Conservation (phyloP, 2,329 filamentous ascomycete genomes). For the Rachicladosporium sp. region DNA sequence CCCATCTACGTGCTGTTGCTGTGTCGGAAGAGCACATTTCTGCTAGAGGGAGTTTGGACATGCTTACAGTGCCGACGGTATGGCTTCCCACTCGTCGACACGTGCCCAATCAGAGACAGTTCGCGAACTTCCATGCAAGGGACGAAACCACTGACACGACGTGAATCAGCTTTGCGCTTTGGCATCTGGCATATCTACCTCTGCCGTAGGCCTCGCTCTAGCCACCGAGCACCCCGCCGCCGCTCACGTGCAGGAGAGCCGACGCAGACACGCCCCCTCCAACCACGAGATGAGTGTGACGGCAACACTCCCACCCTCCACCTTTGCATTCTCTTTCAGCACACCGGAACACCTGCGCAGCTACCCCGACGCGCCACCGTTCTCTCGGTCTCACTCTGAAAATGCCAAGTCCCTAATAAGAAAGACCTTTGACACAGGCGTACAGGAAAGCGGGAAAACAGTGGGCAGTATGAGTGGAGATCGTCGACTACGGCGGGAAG, state of each 20-base stretch:
- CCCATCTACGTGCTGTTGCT: too few species aligned
- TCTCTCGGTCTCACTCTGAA: slow-evolving; percentile 4
- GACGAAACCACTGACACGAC: too few species aligned
- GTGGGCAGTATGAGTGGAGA: slow-evolving; percentile 1
- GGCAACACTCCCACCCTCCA: slow-evolving; percentile 10
- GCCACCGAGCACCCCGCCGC: slow-evolving; percentile 10
- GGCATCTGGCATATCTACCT: slow-evolving; percentile 48
- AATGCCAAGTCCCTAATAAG: slow-evolving; percentile 4
- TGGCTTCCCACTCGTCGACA: too few species aligned
- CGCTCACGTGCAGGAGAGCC: slow-evolving; percentile 17
- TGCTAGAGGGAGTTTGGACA: too few species aligned
- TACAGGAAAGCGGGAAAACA: slow-evolving; percentile 1
- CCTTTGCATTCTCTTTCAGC: slow-evolving; percentile 8
- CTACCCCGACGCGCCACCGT: slow-evolving; percentile 1
- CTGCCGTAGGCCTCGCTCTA: slow-evolving; percentile 38
- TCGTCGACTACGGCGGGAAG: slow-evolving; percentile 3
- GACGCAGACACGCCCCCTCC: slow-evolving; percentile 23
- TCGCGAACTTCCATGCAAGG: too few species aligned
- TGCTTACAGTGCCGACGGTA: too few species aligned
- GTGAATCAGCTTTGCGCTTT: slow-evolving; percentile 45
- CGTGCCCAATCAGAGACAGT: too few species aligned
- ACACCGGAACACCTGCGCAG: slow-evolving; percentile 4
- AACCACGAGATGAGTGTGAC: slow-evolving; percentile 14
- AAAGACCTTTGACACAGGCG: slow-evolving; percentile 2
- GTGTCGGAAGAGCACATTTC: too few species aligned